Percentiles rank a stretch among this genome's conserved stretches.
phyloP scores from a whole-genome alignment of 768 basidiomycete genomes.

The Amanita polypyramis region DNA sequence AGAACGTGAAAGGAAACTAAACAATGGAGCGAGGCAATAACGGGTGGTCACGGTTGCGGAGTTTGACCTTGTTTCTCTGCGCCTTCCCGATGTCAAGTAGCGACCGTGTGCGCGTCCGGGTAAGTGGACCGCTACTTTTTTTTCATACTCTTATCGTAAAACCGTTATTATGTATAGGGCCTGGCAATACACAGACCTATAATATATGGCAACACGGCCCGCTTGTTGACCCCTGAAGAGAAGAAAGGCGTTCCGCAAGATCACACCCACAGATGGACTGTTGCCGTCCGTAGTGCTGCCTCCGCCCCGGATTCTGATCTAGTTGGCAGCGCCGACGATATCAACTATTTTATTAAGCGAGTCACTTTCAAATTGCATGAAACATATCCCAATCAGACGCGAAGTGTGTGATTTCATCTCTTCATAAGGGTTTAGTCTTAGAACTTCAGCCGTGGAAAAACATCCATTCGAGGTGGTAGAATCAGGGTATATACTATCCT shows the following conservation, averaged over 20 bases:
- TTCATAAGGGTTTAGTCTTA: constrained; percentile 7
- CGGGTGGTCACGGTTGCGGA: constrained; percentile 7
- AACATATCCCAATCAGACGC: constrained; percentile 82
- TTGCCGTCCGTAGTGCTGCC: constrained; percentile 85
- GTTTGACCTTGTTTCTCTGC: constrained; percentile 7
- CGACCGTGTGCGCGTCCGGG: constrained; percentile 75
- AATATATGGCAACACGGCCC: constrained; percentile 92
- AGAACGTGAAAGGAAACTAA: not conserved
- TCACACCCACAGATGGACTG: constrained; percentile 95
- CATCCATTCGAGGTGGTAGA: constrained; percentile 93
- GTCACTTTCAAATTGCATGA: constrained; percentile 98
- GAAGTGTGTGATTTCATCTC: constrained; percentile 52
- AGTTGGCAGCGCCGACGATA: constrained; percentile 85
- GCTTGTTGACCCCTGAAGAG: constrained; percentile 66
- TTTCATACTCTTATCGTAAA: not conserved
- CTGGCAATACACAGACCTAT: constrained; percentile 82
- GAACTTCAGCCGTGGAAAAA: constrained; percentile 68
- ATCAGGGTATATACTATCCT: constrained; percentile 60
- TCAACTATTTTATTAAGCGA: constrained; percentile 87
- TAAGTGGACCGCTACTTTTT: constrained; percentile 26
- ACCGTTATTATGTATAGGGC: constrained; percentile 38
- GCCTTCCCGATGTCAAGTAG: constrained; percentile 33
- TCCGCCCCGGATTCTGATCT: constrained; percentile 61
- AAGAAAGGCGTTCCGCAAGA: constrained; percentile 48
- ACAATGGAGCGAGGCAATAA: constrained; percentile 10